A percentile compares a stretch with the other conserved stretches of the same genome.
Conservation (phyloP, 1,284 basidiomycete genomes). For the Mrakiaceae sp. region DNA sequence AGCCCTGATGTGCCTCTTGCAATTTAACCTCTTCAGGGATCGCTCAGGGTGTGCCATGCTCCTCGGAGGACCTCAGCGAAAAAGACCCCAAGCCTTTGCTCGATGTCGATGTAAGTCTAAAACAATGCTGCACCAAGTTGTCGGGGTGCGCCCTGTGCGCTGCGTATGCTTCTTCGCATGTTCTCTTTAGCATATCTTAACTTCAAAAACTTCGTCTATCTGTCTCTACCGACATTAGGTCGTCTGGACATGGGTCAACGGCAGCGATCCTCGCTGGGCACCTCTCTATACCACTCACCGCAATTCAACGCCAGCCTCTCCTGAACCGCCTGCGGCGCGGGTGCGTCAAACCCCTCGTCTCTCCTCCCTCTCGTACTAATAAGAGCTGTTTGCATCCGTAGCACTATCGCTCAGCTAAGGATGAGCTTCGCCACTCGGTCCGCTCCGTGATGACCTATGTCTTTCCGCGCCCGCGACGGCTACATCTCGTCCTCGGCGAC, state of each 20-base stretch:
- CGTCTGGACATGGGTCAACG: conserved; percentile 15
- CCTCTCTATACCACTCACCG: background rate
- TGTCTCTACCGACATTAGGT: background rate
- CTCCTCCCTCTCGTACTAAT: background rate
- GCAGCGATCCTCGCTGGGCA: conserved; percentile 4
- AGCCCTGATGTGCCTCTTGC: background rate
- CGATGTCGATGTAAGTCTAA: background rate
- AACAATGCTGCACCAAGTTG: too few relatives aligned
- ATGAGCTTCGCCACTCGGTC: conserved; percentile 11
- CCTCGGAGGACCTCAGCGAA: background rate
- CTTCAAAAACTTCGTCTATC: background rate
- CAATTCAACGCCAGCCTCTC: background rate
- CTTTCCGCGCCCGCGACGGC: background rate
- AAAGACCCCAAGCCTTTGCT: background rate
- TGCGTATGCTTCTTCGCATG: too few relatives aligned
- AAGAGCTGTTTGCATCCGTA: too few relatives aligned
- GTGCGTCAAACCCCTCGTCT: background rate
- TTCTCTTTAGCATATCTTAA: too few relatives aligned
- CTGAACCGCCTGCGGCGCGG: background rate
- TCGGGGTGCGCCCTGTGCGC: background rate
- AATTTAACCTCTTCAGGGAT: background rate
- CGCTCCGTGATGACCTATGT: conserved; percentile 3
- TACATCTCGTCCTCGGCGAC: conserved; percentile 14
- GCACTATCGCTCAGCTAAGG: conserved; percentile 7
- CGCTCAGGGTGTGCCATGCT: conserved; percentile 5